Conservation (phyloP, 495 filamentous ascomycete species). For the Penicillium diatomitis region DNA sequence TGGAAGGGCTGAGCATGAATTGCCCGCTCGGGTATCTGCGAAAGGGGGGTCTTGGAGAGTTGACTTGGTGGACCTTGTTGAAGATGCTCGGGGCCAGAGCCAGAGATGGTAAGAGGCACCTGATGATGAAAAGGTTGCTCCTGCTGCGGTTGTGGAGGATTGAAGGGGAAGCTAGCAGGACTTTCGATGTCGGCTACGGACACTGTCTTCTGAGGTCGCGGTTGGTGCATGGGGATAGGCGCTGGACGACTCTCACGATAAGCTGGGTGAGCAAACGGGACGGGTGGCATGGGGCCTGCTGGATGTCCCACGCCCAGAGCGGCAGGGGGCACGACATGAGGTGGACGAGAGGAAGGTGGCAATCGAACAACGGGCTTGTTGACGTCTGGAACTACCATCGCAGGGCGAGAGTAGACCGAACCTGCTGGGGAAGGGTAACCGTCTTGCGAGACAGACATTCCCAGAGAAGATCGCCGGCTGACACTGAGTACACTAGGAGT, state of each 20-base stretch:
- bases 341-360: slow-evolving; percentile 53
- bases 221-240: slow-evolving; percentile 87
- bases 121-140: slow-evolving; percentile 89
- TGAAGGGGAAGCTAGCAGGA: slow-evolving; percentile 60
- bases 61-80: slow-evolving; percentile 65
- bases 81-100: slow-evolving; percentile 47
- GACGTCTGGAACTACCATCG: slow-evolving; percentile 46
- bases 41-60: slow-evolving; percentile 76
- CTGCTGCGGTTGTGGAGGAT: slow-evolving; percentile 61
- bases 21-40: slow-evolving; percentile 88
- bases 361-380: slow-evolving; percentile 77
- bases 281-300: slow-evolving; percentile 7
- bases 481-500: slow-evolving; percentile 87
- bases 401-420: slow-evolving; percentile 61
- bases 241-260: slow-evolving; percentile 71
- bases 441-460: slow-evolving; percentile 64
- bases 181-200: slow-evolving; percentile 93
- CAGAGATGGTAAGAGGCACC: slow-evolving; percentile 60
- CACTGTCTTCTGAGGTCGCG: slow-evolving; percentile 87
- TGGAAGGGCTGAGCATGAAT: slow-evolving; percentile 92
- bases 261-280: slow-evolving; percentile 51
- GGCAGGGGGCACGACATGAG: slow-evolving; percentile 20
- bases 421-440: slow-evolving; percentile 66
- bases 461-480: slow-evolving; percentile 85
- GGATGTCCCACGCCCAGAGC: slow-evolving; percentile 12